A percentile compares a stretch with the other conserved stretches of the same genome.
Conservation (phyloP, 495 filamentous ascomycete genomes). For the Penicillium lividum region DNA sequence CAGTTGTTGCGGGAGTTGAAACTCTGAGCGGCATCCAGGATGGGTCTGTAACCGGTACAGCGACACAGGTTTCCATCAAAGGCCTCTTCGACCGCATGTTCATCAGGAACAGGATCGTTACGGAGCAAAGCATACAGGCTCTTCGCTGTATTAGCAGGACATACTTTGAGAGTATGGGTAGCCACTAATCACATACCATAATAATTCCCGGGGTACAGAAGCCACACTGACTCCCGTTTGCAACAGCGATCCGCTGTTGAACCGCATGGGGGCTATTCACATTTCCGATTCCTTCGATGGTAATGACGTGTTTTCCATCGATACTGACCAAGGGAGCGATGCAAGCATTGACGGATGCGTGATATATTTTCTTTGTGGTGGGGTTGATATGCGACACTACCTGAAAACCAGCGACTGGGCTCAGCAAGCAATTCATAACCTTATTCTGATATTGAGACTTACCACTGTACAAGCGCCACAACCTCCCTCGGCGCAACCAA, state of each 20-base stretch:
- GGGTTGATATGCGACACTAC: constrained; percentile 90
- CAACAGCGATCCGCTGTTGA: constrained; percentile 82
- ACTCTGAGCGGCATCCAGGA: constrained; percentile 83
- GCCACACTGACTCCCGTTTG: constrained; percentile 64
- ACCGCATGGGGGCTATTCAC: constrained; percentile 83
- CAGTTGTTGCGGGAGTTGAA: constrained; percentile 44
- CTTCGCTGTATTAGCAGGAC: constrained; percentile 11
- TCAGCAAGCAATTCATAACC: background rate
- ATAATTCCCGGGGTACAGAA: constrained; percentile 98
- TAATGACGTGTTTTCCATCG: constrained; percentile 98
- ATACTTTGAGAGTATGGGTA: background rate
- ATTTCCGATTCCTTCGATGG: constrained; percentile 94
- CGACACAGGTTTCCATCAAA: constrained; percentile 90
- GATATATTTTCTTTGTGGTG: constrained; percentile 85
- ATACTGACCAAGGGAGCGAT: constrained; percentile 88
- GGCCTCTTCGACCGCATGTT: constrained; percentile 33
- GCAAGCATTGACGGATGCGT: constrained; percentile 92
- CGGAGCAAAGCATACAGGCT: constrained; percentile 61
- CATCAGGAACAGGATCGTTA: constrained; percentile 50
- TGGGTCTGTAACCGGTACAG: constrained; percentile 93
- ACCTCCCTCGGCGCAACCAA: constrained; percentile 90
- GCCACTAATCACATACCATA: constrained; percentile 57
- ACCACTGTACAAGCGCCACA: constrained; percentile 97
- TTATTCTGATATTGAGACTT: constrained; percentile 17
- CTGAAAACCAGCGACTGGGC: constrained; percentile 29